Conservation (phyloP, 2,329 filamentous ascomycete species). For the Colletotrichum australisinense region DNA sequence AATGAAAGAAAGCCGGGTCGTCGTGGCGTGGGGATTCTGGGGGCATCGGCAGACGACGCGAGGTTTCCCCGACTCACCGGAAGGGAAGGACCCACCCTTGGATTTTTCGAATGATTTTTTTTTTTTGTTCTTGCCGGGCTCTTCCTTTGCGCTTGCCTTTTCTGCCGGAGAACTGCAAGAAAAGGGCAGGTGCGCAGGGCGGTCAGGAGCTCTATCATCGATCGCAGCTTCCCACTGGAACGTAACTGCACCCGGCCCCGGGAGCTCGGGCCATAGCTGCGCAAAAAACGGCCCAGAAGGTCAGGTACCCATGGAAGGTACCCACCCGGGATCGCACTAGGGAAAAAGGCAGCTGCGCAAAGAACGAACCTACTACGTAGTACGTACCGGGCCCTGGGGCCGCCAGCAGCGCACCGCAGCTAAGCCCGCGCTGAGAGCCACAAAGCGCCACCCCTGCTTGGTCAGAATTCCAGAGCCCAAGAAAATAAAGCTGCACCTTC, state of each 20-base stretch:
- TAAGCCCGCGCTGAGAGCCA: conserved; percentile 23
- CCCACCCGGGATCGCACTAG: conserved; percentile 7
- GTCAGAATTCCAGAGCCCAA: conserved; percentile 31
- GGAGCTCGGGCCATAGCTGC: conserved; percentile 28
- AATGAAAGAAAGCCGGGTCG: conserved; percentile 8
- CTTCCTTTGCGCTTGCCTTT: not conserved
- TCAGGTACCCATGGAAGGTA: not conserved
- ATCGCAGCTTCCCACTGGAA: conserved; percentile 12
- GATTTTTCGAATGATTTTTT: not conserved
- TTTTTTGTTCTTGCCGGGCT: not conserved
- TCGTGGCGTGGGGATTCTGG: conserved; percentile 26
- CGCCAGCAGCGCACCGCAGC: not conserved
- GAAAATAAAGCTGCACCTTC: conserved; percentile 35
- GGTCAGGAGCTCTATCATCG: conserved; percentile 19
- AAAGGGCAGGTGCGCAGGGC: conserved; percentile 2
- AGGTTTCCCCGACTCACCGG: conserved; percentile 28
- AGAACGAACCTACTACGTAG: not conserved
- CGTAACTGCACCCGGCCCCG: conserved; percentile 15
- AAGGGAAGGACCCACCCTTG: conserved; percentile 7
- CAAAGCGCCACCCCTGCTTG: conserved; percentile 34
- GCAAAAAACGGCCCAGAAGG: conserved; percentile 15
- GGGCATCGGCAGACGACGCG: conserved; percentile 27
- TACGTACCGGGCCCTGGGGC: not conserved
- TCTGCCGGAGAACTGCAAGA: conserved; percentile 13
- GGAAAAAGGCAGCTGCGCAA: not conserved